Evolutionary conservation across 2,329 filamentous ascomycete species (phyloP), one percentile per base, ranked within the genome.

Genomic region (Fusarium sp.): DNA sequence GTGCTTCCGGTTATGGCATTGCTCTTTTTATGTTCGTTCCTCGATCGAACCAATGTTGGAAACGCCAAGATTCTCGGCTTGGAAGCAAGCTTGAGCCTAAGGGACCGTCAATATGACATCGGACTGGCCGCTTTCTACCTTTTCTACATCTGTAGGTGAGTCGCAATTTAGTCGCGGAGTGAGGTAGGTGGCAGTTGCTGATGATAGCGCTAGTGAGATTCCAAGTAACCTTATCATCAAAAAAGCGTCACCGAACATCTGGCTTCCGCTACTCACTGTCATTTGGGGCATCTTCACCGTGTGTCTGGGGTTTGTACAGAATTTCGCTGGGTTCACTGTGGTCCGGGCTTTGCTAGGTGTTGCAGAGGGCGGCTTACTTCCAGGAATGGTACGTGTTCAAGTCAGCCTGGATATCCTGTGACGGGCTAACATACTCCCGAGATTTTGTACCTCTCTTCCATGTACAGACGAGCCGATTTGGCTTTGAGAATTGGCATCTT

Each of bases 11-110:
- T 46, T 11, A 36, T 57, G 6, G 54, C 54, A 8, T 36, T 57
- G 1, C 36, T 57, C 3, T 57, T 57, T 36, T 36, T 57, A 7
- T 57, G 45, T 31, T 58, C 48, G 4, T 58, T 58, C 38, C 81
- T 87, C 50, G 91, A 92, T 77, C 85, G 91, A 42, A 91, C 90
- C n/a, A 93, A 92, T 74, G 88, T 92, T 38, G 91, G 90, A 38
- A 92, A 92, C 73, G 90, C 90, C 24, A 88, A 88, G 64, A 88
- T 92, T 10, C 83, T 90, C 52, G 86, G 87, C 1, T 82, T 93
- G 15, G 87, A 91, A 69, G 69, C 80, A 2, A 87, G 90, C 71
- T 76, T 91, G 3, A 75, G 80, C 44, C 87, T 93, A 67, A 86
- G 80, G 7, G 86, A 90, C 59, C 79, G 83, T 56, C 87, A 92